These are phyloP conservation scores for Boletellus deceptivus DNA, from an alignment of 1,284 basidiomycete genomes.

Conservation along the genomic window DNA sequence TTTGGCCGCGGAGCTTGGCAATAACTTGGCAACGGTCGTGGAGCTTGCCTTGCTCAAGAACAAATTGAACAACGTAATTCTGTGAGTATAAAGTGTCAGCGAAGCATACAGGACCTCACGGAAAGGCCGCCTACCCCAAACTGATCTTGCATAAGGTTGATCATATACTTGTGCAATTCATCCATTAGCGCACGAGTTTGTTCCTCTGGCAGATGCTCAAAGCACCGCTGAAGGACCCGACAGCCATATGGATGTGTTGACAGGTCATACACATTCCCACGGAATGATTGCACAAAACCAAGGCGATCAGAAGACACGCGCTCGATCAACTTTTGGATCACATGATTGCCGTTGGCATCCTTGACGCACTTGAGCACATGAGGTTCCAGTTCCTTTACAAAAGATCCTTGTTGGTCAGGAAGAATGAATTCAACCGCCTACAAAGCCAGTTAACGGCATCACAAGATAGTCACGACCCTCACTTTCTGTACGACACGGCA, in stretches of 20 bases:
- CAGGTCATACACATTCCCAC: constrained; percentile 80
- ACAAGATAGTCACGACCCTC: neutral
- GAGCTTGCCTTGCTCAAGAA: constrained; percentile 77
- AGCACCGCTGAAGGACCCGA: constrained; percentile 90
- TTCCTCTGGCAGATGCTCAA: constrained; percentile 79
- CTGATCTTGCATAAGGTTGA: constrained; percentile 80
- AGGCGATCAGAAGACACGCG: constrained; percentile 77
- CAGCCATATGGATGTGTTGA: constrained; percentile 94
- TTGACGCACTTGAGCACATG: constrained; percentile 87
- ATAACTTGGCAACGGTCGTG: constrained; percentile 74
- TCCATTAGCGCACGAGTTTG: constrained; percentile 76
- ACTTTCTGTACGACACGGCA: constrained; percentile 92
- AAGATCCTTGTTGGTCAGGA: constrained; percentile 71
- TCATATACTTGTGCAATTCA: constrained; percentile 75
- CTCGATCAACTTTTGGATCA: constrained; percentile 85
- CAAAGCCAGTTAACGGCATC: constrained; percentile 6
- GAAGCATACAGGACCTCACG: neutral
- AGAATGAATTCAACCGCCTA: constrained; percentile 85
- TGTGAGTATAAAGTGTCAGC: constrained; percentile 31
- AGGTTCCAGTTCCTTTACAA: constrained; percentile 80
- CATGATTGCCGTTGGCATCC: constrained; percentile 95
- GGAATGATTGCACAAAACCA: constrained; percentile 76
- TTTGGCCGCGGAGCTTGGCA: constrained; percentile 70
- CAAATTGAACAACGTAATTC: constrained; percentile 97
- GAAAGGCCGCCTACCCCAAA: constrained; percentile 65